Conservation (phyloP, 768 basidiomycete species). For the Tulasnella sp. region DNA sequence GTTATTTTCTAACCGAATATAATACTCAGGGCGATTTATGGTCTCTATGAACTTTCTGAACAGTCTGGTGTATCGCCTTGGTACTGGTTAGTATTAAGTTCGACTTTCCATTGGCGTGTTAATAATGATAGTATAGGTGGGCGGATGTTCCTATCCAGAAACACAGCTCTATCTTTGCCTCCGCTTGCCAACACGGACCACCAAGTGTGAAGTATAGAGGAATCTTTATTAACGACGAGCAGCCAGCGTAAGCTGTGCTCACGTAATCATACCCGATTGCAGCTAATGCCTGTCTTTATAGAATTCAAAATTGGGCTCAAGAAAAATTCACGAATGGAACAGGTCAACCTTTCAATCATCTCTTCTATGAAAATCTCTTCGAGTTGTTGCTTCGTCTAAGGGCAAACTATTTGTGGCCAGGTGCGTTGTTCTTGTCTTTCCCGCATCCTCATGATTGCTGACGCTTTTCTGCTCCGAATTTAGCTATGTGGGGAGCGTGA, state of each 20-base stretch:
- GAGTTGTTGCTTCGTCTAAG: constrained; percentile 54
- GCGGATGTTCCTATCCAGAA: constrained; percentile 56
- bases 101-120: no score
- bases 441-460: constrained; percentile 23
- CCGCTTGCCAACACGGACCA: constrained; percentile 37
- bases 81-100: no score
- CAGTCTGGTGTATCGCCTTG: constrained; percentile 29
- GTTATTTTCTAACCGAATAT: not conserved
- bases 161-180: constrained; percentile 35
- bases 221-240: constrained; percentile 62
- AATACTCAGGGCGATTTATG: constrained; percentile 37
- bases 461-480: constrained; percentile 8
- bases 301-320: constrained; percentile 52
- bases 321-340: constrained; percentile 56
- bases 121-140: no score
- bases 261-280: not conserved
- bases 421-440: constrained; percentile 22
- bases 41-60: constrained; percentile 53
- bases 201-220: constrained; percentile 61
- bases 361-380: constrained; percentile 51
- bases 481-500: constrained; percentile 21
- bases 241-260: constrained; percentile 34
- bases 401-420: constrained; percentile 60
- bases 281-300: not conserved
- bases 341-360: constrained; percentile 49